Conservation (phyloP, 2,329 filamentous ascomycete species). For the Aspergillus caelatus region DNA sequence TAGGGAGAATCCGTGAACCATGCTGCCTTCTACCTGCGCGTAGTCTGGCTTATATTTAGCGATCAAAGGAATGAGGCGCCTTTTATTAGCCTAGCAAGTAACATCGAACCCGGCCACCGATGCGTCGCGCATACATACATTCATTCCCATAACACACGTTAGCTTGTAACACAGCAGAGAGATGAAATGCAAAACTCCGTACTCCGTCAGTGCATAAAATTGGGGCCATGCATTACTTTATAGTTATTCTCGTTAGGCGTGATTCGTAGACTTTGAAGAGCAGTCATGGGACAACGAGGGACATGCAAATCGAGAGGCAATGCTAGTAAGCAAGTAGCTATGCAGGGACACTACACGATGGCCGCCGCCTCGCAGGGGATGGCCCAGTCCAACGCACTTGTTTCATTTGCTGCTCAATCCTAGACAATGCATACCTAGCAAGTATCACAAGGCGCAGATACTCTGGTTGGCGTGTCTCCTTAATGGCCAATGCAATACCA, state of each 20-base stretch:
- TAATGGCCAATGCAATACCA: slow-evolving; percentile 22
- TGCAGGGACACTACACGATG: not conserved
- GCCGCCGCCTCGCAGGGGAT: not conserved
- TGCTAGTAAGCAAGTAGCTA: not conserved
- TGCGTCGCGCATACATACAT: not conserved
- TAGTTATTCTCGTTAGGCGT: not conserved
- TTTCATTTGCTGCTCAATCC: not conserved
- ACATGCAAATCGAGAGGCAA: not conserved
- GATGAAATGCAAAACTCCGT: not conserved
- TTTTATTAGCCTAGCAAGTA: not conserved
- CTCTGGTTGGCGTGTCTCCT: not conserved
- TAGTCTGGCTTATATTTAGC: not conserved
- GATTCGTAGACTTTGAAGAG: not conserved
- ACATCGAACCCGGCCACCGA: not conserved
- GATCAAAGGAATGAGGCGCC: not conserved
- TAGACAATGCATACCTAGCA: not conserved
- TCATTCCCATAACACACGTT: not conserved
- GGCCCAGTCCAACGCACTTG: not conserved
- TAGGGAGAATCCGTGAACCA: not conserved
- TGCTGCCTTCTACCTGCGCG: not conserved
- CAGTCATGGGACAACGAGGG: not conserved
- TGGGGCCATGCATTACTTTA: slow-evolving; percentile 1
- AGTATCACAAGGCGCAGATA: not conserved
- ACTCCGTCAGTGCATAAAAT: not conserved
- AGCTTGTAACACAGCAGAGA: not conserved